A percentile compares a stretch with the other conserved stretches of the same genome.
These are phyloP conservation scores for Apocynum venetum DNA, from an alignment of 257 asterid species.

Conservation along the genomic window DNA sequence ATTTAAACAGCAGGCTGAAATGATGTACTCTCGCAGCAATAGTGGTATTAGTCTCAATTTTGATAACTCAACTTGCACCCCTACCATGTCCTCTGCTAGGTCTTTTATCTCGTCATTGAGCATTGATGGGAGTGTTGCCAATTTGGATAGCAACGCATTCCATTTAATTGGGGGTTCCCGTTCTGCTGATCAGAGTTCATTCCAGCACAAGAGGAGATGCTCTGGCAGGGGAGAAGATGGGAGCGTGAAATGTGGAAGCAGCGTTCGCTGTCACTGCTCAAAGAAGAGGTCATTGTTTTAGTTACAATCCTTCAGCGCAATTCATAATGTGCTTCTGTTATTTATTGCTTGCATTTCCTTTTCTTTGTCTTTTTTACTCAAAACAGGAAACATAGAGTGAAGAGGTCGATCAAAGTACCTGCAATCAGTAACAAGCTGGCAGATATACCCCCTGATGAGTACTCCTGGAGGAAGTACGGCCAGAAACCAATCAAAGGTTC, in stretches of 20 bases:
- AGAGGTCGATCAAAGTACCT: conserved; percentile 39
- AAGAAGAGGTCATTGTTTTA: conserved; percentile 64
- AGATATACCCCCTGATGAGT: conserved; percentile 42
- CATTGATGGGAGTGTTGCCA: conserved; percentile 78
- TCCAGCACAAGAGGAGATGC: conserved; percentile 70
- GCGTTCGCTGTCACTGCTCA: conserved; percentile 82
- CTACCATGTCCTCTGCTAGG: conserved; percentile 79
- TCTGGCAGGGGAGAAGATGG: conserved; percentile 80
- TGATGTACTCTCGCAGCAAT: conserved; percentile 51
- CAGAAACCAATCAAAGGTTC: conserved; percentile 45
- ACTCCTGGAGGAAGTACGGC: conserved; percentile 45
- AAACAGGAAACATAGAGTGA: conserved; percentile 30
- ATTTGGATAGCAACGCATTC: conserved; percentile 56
- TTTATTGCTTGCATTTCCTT: not conserved
- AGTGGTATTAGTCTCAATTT: conserved; percentile 80
- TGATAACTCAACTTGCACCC: conserved; percentile 74
- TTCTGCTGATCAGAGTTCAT: conserved; percentile 73
- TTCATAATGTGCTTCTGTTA: not conserved
- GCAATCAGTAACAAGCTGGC: conserved; percentile 40
- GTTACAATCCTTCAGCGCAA: not conserved
- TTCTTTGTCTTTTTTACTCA: not conserved
- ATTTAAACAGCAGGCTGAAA: conserved; percentile 53
- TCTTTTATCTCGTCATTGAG: conserved; percentile 87
- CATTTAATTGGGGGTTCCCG: conserved; percentile 61
- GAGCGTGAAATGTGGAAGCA: conserved; percentile 82